Evolutionary conservation across 345 rosid genomes (phyloP), one percentile per base, ranked within the genome.

Genomic region (Linum trigynum): DNA sequence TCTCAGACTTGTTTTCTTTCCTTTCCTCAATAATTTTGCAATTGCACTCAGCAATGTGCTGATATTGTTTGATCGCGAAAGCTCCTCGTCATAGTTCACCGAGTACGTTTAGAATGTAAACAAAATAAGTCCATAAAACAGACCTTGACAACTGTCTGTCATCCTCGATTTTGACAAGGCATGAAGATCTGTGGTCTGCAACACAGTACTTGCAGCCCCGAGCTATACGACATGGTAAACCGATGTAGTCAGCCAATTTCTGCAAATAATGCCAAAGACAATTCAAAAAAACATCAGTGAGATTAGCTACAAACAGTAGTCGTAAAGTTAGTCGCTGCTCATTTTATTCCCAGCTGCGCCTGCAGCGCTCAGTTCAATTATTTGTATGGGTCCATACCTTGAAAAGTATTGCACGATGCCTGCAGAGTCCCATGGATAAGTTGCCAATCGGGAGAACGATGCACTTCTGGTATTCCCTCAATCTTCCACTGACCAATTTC

Each of bases 191-290:
- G 76, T 92, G 95, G 23, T 86, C 88, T 69, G 88, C 83, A 38
- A 74, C 81, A 74, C 98, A 92, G 63, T 88, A 90, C 74, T 67
- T 88, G 87, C 98, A 92, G 63, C 98, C 98, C 66, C 82, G 82
- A 77, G 98, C 98, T 62, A 92, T 92, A 79, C 98, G 87, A 74
- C 98, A 92, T 15, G 98, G 98, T 78, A 92, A 83, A 55, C 98
- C 98, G 66, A 92, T 84, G 73, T 65, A 78, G 69, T 92, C 98
- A 35, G 98, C 98, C 87, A 92, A 80, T 82, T 87, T 92, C 98
- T 92, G 91, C 80, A 83, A 0, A 65, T 51, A 35, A 7, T 9
- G 53, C 8, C 23, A 1, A 57, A 57, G 2, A 2, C 10, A 5
- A 57, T 4, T 37, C 9, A 15, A 12, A 57, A 57, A 5, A 12